phyloP scores from a whole-genome alignment of 1,139 yeast genomes.

The Zhuliangozyma parablackwelliae region DNA sequence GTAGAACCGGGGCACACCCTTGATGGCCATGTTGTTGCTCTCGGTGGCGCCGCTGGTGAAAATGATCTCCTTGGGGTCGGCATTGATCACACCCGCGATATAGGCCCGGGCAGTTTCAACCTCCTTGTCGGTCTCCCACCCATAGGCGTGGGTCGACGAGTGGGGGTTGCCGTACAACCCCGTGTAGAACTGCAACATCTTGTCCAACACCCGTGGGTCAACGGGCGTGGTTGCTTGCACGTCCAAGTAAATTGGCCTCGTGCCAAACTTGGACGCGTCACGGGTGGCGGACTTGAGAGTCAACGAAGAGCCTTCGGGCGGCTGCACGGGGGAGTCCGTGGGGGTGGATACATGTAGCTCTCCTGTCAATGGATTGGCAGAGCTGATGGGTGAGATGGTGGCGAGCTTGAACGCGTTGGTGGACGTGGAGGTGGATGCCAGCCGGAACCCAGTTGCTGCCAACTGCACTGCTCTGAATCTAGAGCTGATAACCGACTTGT shows the following conservation, averaged over 20 bases:
- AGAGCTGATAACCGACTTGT: no score
- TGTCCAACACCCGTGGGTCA: conserved; percentile 93
- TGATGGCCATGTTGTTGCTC: conserved; percentile 87
- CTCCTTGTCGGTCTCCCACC: conserved; percentile 96
- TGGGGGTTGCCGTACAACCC: conserved; percentile 97
- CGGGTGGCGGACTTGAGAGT: conserved; percentile 43
- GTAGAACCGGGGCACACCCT: conserved; percentile 94
- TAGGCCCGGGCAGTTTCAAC: conserved; percentile 83
- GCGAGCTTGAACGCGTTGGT: not conserved
- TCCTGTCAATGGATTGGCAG: conserved; percentile 15
- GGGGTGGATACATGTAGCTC: conserved; percentile 18
- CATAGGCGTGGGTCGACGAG: conserved; percentile 95
- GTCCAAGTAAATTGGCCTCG: conserved; percentile 87
- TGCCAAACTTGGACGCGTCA: conserved; percentile 50
- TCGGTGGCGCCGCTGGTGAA: conserved; percentile 99
- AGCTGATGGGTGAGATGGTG: conserved; percentile 2
- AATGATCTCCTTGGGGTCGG: conserved; percentile 94
- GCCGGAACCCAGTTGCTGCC: no score
- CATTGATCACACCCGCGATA: conserved; percentile 78
- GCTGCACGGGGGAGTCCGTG: conserved; percentile 18
- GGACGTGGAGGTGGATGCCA: no score
- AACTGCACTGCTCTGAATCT: no score
- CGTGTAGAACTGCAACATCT: conserved; percentile 87
- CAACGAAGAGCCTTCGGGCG: conserved; percentile 43
- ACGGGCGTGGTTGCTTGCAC: conserved; percentile 98